Base-by-base conservation (phyloP, 2,329 filamentous ascomycete genomes). In the Alternaria brassicae region DNA sequence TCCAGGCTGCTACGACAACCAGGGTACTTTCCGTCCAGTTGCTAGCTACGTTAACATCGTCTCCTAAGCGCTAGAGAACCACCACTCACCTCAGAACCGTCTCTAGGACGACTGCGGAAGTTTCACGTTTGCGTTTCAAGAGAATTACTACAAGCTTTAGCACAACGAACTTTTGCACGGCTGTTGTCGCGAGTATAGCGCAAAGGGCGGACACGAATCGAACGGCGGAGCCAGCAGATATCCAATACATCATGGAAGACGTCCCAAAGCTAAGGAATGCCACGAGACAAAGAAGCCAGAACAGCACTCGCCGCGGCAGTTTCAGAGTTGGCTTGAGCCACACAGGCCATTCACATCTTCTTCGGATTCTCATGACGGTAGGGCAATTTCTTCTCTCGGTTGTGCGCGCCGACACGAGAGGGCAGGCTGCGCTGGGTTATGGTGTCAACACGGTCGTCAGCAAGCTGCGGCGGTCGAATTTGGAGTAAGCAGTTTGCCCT, bases 21-120 rank as follows among this genome's bases (percentile, higher is more conserved):
- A 50, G 47, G 32, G 32, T 19, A 37, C 32, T 40, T 15, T 50
- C 47, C 32, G 47, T 50, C 47, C 47, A 51, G 34, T 51, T 39
- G 19, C 47, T 50, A 27, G 19, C 19, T 23, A n/a, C 21, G 15
- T 50, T 15, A 50, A 25, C 25, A 39, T 37, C 2, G 47, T 10
- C 15, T 34, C 6, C n/a, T 3, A 32, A 32, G 28, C 28, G 28
- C 28, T 9, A 32, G 10, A 32, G 28, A 12, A 9, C 28, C 7
- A 32, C 27, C 28, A 50, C 47, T 50, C 25, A 50, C 47, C 47
- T 27, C 15, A 50, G 47, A 32, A 50, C 12, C 6, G 32, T 25
- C 32, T 50, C 47, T 23, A 50, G 21, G 36, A 50, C 32, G 13
- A 37, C 37, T 12, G 47, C 47, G 32, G 17, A 50, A 9, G 25